phyloP scores from a whole-genome alignment of 306 rosid species.

The Lathyrus aphaca region DNA sequence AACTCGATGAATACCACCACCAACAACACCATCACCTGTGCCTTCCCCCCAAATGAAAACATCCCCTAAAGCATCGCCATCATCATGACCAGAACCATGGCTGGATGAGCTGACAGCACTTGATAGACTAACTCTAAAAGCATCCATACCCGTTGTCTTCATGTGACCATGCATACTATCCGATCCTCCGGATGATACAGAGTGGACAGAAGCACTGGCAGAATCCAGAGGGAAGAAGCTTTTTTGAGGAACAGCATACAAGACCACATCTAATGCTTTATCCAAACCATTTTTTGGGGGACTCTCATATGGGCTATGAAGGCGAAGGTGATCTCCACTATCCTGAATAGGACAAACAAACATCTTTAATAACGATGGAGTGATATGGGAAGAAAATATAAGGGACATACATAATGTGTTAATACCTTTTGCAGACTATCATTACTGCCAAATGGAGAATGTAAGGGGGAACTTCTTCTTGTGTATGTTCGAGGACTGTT shows the following conservation, averaged over 20 bases:
- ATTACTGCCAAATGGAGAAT: slow-evolving; percentile 94
- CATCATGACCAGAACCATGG: slow-evolving; percentile 99
- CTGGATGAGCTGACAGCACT: slow-evolving; percentile 99
- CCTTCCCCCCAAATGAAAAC: slow-evolving; percentile 99
- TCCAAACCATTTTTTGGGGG: slow-evolving; percentile 95
- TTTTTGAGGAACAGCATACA: slow-evolving; percentile 81
- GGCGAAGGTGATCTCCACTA: slow-evolving; percentile 83
- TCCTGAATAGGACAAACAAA: slow-evolving; percentile 62
- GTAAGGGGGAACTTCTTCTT: slow-evolving; percentile 90
- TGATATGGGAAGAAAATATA: slow-evolving; percentile 15
- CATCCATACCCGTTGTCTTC: slow-evolving; percentile 91
- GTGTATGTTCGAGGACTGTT: slow-evolving; percentile 98
- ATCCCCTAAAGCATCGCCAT: slow-evolving; percentile 99
- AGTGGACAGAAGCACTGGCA: slow-evolving; percentile 90
- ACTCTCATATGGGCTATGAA: slow-evolving; percentile 93
- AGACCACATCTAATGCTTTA: slow-evolving; percentile 83
- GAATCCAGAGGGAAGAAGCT: slow-evolving; percentile 94
- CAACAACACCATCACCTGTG: slow-evolving; percentile 91
- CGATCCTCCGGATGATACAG: slow-evolving; percentile 97
- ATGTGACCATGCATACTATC: slow-evolving; percentile 90
- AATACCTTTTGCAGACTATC: slow-evolving; percentile 92
- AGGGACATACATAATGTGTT: slow-evolving; percentile 21
- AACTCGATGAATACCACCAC: slow-evolving; percentile 88
- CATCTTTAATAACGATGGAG: slow-evolving; percentile 34
- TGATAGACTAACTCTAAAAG: slow-evolving; percentile 95